Base-by-base conservation (phyloP, 768 basidiomycete genomes). In the Sarcomyxa edulis region DNA sequence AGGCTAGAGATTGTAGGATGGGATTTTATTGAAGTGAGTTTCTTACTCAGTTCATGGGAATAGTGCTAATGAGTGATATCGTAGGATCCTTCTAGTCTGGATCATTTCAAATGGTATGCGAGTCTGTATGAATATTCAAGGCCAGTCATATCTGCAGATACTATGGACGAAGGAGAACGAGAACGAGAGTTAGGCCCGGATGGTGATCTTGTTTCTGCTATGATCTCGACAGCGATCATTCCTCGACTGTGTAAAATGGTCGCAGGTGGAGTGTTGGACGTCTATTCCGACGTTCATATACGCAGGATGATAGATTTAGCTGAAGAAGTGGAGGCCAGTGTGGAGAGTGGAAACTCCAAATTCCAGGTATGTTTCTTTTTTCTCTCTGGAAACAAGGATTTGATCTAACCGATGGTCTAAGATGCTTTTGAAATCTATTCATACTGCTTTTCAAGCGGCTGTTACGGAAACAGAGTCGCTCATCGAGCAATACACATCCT, bases 71-170 rank as follows among this genome's bases (percentile, higher is more conserved):
- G 21, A 51, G 34, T 39, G 22, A 24, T 38, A 25, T 21, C 29
- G 28, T 52, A 78, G 79, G 72, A 73, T 42, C 48, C 64, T 5
- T 59, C 64, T 32, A 77, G 69, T 48, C 54, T 97, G 15, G 85
- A 95, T 52, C 76, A 74, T 40, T 97, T 93, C 64, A 62, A 70
- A 20, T 97, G 93, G 92, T 93, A 88, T 56, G 62, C 71, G 20
- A 73, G 79, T 2, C 59, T 96, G 3, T 81, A 92, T 51, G 71
- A 75, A 20, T 96, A 94, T 55, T 90, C 84, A 7, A 71, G 74
- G 9, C 77, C 76, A 4, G 59, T 56, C 16, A 64, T 59, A 12
- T 59, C 50, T 15, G 60, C 54, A 19, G 65, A 51, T 23, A 43
- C 28, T 29, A n/a, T n/a, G n/a, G n/a, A n/a, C n/a, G 45, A 64